phyloP scores from a whole-genome alignment of 2,329 filamentous ascomycete genomes.

The Calonectria hongkongensis region DNA sequence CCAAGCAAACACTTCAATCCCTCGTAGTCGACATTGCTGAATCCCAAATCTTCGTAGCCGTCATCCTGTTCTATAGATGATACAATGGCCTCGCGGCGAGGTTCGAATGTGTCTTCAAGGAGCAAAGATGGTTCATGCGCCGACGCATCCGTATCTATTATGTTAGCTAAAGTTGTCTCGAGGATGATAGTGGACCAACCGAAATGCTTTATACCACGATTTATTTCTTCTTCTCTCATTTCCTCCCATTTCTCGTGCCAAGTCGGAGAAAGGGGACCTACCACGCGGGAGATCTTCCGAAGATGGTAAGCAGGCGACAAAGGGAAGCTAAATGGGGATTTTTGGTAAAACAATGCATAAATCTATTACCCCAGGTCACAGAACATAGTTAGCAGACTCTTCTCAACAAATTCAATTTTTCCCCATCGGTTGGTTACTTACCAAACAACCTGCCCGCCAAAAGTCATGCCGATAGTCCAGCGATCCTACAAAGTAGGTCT shows the following conservation, averaged over 20 bases:
- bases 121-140: not conserved
- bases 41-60: not conserved
- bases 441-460: slow-evolving; percentile 39
- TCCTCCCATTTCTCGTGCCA: no score
- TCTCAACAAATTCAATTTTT: no score
- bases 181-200: not conserved
- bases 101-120: slow-evolving; percentile 13
- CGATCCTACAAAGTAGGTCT: slow-evolving; percentile 29
- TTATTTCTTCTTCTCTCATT: not conserved
- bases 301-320: no score
- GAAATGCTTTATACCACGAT: no score
- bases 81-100: not conserved
- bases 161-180: no score
- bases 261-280: no score
- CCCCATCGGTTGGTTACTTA: not conserved
- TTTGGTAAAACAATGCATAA: no score
- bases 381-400: no score
- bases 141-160: no score
- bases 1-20: slow-evolving; percentile 18
- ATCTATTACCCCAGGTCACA: no score
- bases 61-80: not conserved
- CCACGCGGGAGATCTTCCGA: no score
- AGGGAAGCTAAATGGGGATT: no score
- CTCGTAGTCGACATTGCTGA: slow-evolving; percentile 26
- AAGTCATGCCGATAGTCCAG: slow-evolving; percentile 36